Percentiles rank a stretch among this genome's conserved stretches.
These are phyloP conservation scores for Elaeis guineensis DNA, from an alignment of 176 grass and related monocot species.

Conservation along the genomic window DNA sequence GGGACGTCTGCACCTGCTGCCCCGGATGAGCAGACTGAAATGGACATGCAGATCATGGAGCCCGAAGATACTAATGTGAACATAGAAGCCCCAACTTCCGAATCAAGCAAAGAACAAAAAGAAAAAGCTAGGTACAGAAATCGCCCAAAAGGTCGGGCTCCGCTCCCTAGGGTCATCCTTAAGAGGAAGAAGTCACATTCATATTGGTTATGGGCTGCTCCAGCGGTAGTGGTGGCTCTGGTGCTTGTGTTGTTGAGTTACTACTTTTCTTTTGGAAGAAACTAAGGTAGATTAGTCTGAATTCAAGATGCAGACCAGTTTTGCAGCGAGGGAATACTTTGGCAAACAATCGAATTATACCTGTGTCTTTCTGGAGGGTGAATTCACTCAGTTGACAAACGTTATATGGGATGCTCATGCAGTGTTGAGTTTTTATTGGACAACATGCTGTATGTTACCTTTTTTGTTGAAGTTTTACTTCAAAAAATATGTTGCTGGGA, in stretches of 20 bases:
- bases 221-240: conserved; percentile 20
- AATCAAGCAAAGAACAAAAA: conserved; percentile 42
- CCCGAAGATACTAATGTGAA: conserved; percentile 35
- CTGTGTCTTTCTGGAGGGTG: too few relatives aligned
- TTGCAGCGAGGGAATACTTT: too few relatives aligned
- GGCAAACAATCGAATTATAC: too few relatives aligned
- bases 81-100: conserved; percentile 19
- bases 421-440: too few relatives aligned
- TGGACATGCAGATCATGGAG: conserved; percentile 52
- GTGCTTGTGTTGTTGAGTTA: conserved; percentile 31
- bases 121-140: conserved; percentile 30
- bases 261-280: conserved; percentile 22
- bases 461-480: too few relatives aligned
- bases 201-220: conserved; percentile 48
- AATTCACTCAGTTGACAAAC: too few relatives aligned
- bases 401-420: too few relatives aligned
- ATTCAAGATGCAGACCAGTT: too few relatives aligned
- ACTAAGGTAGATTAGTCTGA: too few relatives aligned
- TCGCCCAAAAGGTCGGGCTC: conserved; percentile 28
- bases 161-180: conserved; percentile 43
- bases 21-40: conserved; percentile 34
- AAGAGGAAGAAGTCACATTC: conserved; percentile 61
- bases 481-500: too few relatives aligned
- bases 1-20: conserved; percentile 16
- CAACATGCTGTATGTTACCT: too few relatives aligned